phyloP scores from a whole-genome alignment of 192 early-diverging fungal genomes.

The Allomyces macrogynus region DNA sequence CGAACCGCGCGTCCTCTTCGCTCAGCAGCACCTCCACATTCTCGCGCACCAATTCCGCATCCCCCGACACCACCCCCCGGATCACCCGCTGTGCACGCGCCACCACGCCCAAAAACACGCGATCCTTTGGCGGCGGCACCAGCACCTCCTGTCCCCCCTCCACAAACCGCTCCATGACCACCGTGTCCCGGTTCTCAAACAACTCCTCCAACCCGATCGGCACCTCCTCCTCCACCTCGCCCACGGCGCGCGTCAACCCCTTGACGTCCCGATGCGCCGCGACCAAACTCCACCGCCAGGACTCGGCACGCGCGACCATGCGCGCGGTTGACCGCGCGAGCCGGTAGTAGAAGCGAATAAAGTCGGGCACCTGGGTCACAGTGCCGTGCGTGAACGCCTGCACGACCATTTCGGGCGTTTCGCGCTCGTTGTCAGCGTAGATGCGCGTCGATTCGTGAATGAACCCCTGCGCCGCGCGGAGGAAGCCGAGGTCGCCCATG shows the following conservation, averaged over 20 bases:
- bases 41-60: no score
- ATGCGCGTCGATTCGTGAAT: conserved; percentile 46
- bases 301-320: conserved; percentile 38
- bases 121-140: no score
- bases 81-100: no score
- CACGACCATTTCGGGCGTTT: conserved; percentile 73
- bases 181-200: no score
- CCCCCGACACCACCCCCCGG: no score
- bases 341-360: conserved; percentile 54
- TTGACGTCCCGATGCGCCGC: no score
- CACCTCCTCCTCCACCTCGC: conserved; percentile 40
- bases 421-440: conserved; percentile 51
- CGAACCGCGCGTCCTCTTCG: no score
- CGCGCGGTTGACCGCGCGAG: conserved; percentile 56
- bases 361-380: conserved; percentile 79
- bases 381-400: conserved; percentile 64
- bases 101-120: no score
- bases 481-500: conserved; percentile 13
- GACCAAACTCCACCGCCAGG: conserved; percentile 35
- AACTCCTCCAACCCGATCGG: conserved; percentile 27
- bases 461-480: conserved; percentile 18
- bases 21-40: no score
- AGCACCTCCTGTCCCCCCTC: no score
- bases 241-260: conserved; percentile 42
- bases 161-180: no score